Percentiles rank a stretch among this genome's conserved stretches.
These are phyloP conservation scores for Sporothrix inflata DNA, from an alignment of 2,329 filamentous ascomycete genomes.

Conservation along the genomic window DNA sequence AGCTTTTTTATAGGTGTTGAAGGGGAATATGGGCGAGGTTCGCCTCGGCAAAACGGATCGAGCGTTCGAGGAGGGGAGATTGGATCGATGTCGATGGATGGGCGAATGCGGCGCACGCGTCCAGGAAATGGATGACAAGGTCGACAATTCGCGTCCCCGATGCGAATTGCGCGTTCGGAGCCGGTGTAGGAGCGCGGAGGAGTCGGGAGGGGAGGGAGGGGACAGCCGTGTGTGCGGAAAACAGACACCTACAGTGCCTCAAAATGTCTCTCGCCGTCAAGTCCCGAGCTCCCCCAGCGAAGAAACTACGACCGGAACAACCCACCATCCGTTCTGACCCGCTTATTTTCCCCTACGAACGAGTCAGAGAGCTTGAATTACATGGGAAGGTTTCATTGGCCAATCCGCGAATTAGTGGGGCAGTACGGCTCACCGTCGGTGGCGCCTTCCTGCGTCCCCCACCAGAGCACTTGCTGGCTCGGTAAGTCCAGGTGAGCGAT, in stretches of 20 bases:
- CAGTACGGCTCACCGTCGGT: neutral
- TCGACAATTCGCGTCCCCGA: slow-evolving; percentile 37
- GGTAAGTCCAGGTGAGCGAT: slow-evolving; percentile 10
- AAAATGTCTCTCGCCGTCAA: slow-evolving; percentile 32
- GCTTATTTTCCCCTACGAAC: slow-evolving; percentile 25
- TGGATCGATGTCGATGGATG: slow-evolving; percentile 15
- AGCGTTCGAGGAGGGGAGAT: slow-evolving; percentile 24
- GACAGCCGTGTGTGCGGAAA: slow-evolving; percentile 26
- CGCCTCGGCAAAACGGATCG: neutral
- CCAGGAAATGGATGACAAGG: neutral
- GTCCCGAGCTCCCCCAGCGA: slow-evolving; percentile 34
- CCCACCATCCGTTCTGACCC: slow-evolving; percentile 30
- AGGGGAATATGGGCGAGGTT: neutral
- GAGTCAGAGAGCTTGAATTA: slow-evolving; percentile 35
- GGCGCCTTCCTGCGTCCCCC: neutral
- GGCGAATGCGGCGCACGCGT: slow-evolving; percentile 31
- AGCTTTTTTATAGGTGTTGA: neutral
- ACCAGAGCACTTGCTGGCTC: slow-evolving; percentile 4
- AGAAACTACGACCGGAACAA: slow-evolving; percentile 31
- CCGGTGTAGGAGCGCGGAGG: slow-evolving; percentile 20
- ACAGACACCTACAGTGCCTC: slow-evolving; percentile 22
- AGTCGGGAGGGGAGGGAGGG: slow-evolving; percentile 14
- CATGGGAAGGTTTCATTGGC: slow-evolving; percentile 28
- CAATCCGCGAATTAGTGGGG: neutral
- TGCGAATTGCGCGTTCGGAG: slow-evolving; percentile 39